Percentiles rank a stretch among this genome's conserved stretches.
Evolutionary conservation across 2,329 filamentous ascomycete species (phyloP).

Genomic region (Clonostachys solani): DNA sequence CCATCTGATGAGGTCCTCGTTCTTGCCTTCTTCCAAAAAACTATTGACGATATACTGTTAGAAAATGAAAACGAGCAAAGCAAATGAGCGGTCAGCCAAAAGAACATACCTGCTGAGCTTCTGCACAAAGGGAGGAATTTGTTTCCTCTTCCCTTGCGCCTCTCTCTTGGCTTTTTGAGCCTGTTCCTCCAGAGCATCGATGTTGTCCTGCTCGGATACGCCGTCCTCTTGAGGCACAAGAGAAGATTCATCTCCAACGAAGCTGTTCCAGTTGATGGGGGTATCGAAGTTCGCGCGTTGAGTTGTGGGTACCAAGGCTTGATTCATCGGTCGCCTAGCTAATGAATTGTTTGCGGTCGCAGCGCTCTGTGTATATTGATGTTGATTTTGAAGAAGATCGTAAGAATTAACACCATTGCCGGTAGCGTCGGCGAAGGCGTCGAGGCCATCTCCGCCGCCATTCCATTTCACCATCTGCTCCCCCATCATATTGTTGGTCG

Average conservation of each 20-base stretch:
- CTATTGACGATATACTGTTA: conserved; percentile 36
- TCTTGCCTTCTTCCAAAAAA: conserved; percentile 89
- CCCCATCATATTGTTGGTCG: conserved; percentile 8
- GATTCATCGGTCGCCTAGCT: conserved; percentile 47
- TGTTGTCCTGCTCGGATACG: conserved; percentile 57
- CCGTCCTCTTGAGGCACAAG: conserved; percentile 28
- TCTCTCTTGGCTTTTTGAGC: conserved; percentile 82
- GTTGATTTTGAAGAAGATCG: conserved; percentile 29
- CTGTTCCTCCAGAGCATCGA: conserved; percentile 75
- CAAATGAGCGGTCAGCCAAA: conserved; percentile 1
- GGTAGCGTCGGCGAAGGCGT: conserved; percentile 28
- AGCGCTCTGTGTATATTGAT: conserved; percentile 21
- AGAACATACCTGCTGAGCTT: conserved; percentile 85
- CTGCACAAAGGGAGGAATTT: conserved; percentile 96
- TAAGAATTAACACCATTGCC: conserved; percentile 27
- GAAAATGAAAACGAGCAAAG: not conserved
- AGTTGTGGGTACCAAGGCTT: conserved; percentile 40
- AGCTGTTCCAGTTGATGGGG: conserved; percentile 4
- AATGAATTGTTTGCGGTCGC: conserved; percentile 41
- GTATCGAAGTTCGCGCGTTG: conserved; percentile 29
- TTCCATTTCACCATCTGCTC: conserved; percentile 45
- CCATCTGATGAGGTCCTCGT: conserved; percentile 94
- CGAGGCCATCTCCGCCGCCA: conserved; percentile 23
- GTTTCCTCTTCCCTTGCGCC: conserved; percentile 83
- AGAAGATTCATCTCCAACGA: conserved; percentile 13